Percentiles rank a stretch among this genome's conserved stretches.
phyloP scores from a whole-genome alignment of 164 flowering plant species.

The Aristolochia californica region DNA sequence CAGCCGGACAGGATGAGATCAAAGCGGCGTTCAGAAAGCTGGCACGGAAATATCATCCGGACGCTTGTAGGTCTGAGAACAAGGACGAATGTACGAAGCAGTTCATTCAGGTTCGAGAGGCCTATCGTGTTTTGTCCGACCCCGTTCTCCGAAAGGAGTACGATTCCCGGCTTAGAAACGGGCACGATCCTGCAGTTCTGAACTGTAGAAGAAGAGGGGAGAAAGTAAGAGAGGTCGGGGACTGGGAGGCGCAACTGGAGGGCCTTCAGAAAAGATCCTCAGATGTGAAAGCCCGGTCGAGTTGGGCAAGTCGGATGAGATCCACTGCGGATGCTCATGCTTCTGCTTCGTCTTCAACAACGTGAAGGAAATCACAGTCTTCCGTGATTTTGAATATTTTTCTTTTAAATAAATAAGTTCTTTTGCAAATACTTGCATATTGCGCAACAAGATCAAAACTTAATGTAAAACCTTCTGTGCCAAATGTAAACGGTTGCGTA shows the following conservation, averaged over 20 bases:
- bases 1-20: slow-evolving; percentile 9
- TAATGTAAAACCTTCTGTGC: too few species aligned
- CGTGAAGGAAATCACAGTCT: too few species aligned
- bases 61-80: slow-evolving; percentile 6
- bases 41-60: slow-evolving; percentile 9
- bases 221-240: slow-evolving; percentile 1
- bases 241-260: slow-evolving; percentile 12
- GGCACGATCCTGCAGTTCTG: background rate
- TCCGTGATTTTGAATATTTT: too few species aligned
- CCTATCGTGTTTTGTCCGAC: slow-evolving; percentile 10
- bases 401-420: too few species aligned
- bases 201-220: background rate
- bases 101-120: slow-evolving; percentile 8
- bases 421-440: too few species aligned
- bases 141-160: slow-evolving; percentile 9
- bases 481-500: too few species aligned
- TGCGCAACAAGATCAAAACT: too few species aligned
- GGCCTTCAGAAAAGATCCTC: background rate
- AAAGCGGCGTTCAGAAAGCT: slow-evolving; percentile 9
- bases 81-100: slow-evolving; percentile 1
- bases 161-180: slow-evolving; percentile 3
- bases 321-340: background rate
- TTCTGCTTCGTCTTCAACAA: too few species aligned
- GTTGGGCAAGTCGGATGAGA: slow-evolving; percentile 9
- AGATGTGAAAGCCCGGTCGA: background rate